These are phyloP conservation scores for Diplosphaera chodatii DNA, from an alignment of 139 green algal species.

Conservation along the genomic window DNA sequence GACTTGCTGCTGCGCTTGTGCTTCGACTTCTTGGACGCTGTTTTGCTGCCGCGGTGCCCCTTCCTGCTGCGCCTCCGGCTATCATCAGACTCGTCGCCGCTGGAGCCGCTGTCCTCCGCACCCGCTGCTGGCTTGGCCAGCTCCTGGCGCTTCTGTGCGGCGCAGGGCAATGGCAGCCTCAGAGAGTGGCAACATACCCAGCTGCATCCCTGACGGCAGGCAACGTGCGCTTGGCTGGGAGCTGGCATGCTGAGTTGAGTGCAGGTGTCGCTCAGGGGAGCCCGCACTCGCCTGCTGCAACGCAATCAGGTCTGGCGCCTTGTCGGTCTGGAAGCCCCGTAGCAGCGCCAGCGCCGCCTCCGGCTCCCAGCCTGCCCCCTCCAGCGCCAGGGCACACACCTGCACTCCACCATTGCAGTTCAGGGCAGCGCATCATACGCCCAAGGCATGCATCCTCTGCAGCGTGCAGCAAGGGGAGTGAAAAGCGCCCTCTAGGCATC, in stretches of 20 bases:
- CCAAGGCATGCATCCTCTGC: too few species aligned
- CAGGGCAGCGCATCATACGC: too few species aligned
- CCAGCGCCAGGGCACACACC: constrained; percentile 48
- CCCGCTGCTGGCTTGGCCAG: constrained; percentile 5
- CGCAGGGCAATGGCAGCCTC: too few species aligned
- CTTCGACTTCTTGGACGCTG: background rate
- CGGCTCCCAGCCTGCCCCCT: constrained; percentile 59
- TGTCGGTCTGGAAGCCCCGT: constrained; percentile 35
- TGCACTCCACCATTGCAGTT: too few species aligned
- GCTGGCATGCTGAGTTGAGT: too few species aligned
- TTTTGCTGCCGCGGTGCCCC: constrained; percentile 2
- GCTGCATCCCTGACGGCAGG: constrained; percentile 7
- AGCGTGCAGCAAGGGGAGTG: too few species aligned
- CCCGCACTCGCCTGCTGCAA: constrained; percentile 42
- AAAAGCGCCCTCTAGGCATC: too few species aligned
- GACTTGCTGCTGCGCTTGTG: constrained; percentile 6
- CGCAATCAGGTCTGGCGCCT: constrained; percentile 31
- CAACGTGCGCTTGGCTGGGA: too few species aligned
- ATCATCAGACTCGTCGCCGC: constrained; percentile 9
- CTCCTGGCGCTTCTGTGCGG: background rate
- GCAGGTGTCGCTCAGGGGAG: too few species aligned
- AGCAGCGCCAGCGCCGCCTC: constrained; percentile 54
- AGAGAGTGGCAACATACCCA: constrained; percentile 21
- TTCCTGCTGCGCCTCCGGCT: constrained; percentile 4
- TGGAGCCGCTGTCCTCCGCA: constrained; percentile 15